These are phyloP conservation scores for Laetiporus sulphureus DNA, from an alignment of 1,284 basidiomycete species.

Conservation along the genomic window DNA sequence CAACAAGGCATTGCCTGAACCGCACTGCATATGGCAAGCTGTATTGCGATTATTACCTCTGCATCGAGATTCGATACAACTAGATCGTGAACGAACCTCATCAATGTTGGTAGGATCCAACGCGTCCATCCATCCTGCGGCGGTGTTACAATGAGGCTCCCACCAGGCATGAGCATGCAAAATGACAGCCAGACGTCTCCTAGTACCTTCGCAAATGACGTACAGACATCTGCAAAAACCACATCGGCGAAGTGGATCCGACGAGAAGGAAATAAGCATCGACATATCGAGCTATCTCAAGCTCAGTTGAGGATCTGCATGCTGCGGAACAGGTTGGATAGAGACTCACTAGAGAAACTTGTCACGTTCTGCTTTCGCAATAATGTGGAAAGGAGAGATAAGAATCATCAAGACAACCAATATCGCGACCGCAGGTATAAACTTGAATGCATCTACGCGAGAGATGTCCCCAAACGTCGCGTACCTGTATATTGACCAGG, in stretches of 20 bases:
- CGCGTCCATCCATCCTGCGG: constrained; percentile 54
- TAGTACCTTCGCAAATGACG: constrained; percentile 94
- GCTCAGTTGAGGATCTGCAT: not conserved
- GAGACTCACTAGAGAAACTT: constrained; percentile 65
- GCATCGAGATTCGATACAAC: constrained; percentile 1
- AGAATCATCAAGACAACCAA: constrained; percentile 53
- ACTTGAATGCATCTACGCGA: constrained; percentile 69
- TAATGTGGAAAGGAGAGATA: constrained; percentile 59
- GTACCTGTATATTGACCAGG: constrained; percentile 63
- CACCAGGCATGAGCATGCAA: constrained; percentile 74
- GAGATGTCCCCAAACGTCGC: constrained; percentile 49
- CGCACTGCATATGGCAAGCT: constrained; percentile 77
- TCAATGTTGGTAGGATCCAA: constrained; percentile 78
- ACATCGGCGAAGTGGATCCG: constrained; percentile 87
- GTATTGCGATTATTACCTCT: not conserved
- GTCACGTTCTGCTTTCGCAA: constrained; percentile 65
- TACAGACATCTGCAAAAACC: constrained; percentile 92
- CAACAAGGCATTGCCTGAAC: constrained; percentile 89
- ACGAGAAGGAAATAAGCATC: constrained; percentile 68
- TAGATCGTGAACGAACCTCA: constrained; percentile 56
- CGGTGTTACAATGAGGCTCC: constrained; percentile 64
- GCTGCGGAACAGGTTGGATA: too few species aligned
- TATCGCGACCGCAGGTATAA: constrained; percentile 64
- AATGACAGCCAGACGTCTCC: constrained; percentile 90
- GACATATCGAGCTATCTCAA: constrained; percentile 49